phyloP scores from a whole-genome alignment of 371 early-diverging fungal genomes.

The Sporodiniella umbellata region DNA sequence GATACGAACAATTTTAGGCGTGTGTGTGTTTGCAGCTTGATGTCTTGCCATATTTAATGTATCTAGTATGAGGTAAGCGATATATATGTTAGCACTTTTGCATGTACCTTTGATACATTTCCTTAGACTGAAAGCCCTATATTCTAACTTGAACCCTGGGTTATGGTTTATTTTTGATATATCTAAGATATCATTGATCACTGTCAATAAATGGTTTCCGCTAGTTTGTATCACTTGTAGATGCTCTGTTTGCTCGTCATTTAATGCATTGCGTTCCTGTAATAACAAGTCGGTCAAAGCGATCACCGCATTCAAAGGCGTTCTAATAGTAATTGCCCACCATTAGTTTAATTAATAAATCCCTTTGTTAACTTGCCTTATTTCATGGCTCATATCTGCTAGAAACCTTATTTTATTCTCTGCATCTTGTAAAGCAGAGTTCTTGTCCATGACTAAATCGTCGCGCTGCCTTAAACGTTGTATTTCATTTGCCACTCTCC shows the following conservation, averaged over 20 bases:
- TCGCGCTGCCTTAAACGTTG: constrained; percentile 42
- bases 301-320: constrained; percentile 66
- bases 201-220: constrained; percentile 59
- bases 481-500: constrained; percentile 44
- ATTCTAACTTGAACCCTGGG: constrained; percentile 55
- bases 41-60: constrained; percentile 51
- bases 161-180: constrained; percentile 61
- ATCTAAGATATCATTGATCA: constrained; percentile 58
- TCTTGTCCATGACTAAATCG: constrained; percentile 42
- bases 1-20: constrained; percentile 39
- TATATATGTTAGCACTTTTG: neutral
- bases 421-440: constrained; percentile 53
- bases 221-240: constrained; percentile 62
- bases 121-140: constrained; percentile 50
- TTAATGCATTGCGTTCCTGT: constrained; percentile 46
- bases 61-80: constrained; percentile 17
- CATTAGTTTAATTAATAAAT: neutral
- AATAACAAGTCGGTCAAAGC: constrained; percentile 56
- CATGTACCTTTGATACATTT: constrained; percentile 60
- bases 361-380: constrained; percentile 21
- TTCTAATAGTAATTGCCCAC: constrained; percentile 19
- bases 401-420: constrained; percentile 59
- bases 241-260: constrained; percentile 51
- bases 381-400: constrained; percentile 59
- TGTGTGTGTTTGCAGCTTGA: constrained; percentile 42